phyloP scores from a whole-genome alignment of 108 stramenopile species.

The Cylindrotheca fusiformis region DNA sequence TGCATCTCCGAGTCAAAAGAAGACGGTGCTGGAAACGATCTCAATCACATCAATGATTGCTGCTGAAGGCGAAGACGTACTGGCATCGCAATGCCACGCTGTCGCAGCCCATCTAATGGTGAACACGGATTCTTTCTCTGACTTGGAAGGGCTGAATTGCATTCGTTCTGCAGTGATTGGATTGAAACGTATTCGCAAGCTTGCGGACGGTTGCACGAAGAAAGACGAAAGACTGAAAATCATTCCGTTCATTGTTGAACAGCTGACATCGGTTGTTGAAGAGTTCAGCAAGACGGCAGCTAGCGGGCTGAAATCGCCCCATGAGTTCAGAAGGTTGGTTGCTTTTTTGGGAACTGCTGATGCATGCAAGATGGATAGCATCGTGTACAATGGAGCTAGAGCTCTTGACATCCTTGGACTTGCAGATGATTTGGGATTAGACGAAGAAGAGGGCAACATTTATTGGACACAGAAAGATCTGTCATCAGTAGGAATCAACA shows the following conservation, averaged over 20 bases:
- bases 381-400: too few species aligned
- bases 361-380: constrained; percentile 4
- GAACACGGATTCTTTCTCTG: constrained; percentile 39
- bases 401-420: too few species aligned
- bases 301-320: not conserved
- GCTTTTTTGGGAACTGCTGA: constrained; percentile 6
- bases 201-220: not conserved
- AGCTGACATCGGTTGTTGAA: constrained; percentile 16
- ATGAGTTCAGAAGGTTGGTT: constrained; percentile 8
- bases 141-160: constrained; percentile 25
- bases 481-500: not conserved
- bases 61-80: constrained; percentile 27
- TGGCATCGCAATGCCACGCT: constrained; percentile 41
- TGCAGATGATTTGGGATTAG: too few species aligned
- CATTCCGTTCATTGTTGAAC: constrained; percentile 22
- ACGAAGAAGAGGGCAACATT: constrained; percentile 1
- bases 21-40: constrained; percentile 21
- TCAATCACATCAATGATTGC: constrained; percentile 35
- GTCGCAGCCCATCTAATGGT: constrained; percentile 51
- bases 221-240: constrained; percentile 7
- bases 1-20: not conserved
- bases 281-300: constrained; percentile 4
- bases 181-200: constrained; percentile 3
- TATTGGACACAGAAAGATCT: not conserved
- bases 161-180: constrained; percentile 26